Evolutionary conservation across 1,139 yeast species (phyloP), one percentile per base, ranked within the genome.

Genomic region (Debaryomyces coudertii): DNA sequence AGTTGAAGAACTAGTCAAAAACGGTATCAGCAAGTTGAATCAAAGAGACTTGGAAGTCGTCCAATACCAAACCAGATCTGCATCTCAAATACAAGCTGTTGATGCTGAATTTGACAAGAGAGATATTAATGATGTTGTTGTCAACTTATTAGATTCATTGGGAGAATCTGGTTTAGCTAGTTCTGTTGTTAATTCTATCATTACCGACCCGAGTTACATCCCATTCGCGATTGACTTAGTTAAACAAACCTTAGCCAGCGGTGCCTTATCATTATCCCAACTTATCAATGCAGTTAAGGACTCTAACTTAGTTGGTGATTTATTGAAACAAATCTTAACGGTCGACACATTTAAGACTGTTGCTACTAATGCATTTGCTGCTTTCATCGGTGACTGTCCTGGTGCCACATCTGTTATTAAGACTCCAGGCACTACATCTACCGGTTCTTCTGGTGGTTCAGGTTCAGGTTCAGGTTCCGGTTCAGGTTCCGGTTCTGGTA

Each of bases 111-210:
- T 16, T 31, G 41, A 33, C 11, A 57, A 58, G 51, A 58, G 70
- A 52, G 74, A 64, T 47, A 52, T 61, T 28, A 58, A 68, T 50
- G 57, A 58, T 23, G 61, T 72, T 40, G 66, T 70, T 12, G 66
- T 68, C 36, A 71, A 70, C 47, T 61, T 72, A 46, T 69, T 73
- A 55, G 69, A 73, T 54, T 71, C 77, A 7, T 68, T 73, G 54
- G 73, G 65, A 36, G 48, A 62, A 39, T 73, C 78, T 12, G 79
- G 79, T 14, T 71, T 74, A 53, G 78, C 76, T 14, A 54, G 69
- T 37, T 66, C 71, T 30, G 77, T 74, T 16, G 75, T 74, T 42
- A 62, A 64, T 55, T 61, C 76, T 33, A 64, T 73, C 38, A 61
- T 73, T 48, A 72, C 77, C 29, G 77, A 73, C 56, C 44, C 69